Evolutionary conservation across 2,329 filamentous ascomycete genomes (phyloP).

Genomic region (Tolypocladium nubicola): DNA sequence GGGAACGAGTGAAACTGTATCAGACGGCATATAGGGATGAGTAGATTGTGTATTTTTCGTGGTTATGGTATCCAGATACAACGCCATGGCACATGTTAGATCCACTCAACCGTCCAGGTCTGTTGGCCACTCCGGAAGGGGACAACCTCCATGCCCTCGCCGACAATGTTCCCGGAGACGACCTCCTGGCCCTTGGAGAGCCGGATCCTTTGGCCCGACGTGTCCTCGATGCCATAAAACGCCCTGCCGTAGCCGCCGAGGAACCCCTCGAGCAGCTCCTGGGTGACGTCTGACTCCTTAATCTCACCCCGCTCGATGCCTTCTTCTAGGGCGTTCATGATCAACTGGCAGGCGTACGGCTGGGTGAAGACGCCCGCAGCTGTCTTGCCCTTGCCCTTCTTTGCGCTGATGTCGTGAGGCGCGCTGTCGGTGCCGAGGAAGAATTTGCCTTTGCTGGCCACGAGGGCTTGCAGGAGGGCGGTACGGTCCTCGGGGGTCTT

Average conservation of each 20-base stretch:
- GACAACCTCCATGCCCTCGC: neutral
- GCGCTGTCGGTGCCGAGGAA: slow-evolving; percentile 57
- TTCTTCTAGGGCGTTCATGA: slow-evolving; percentile 51
- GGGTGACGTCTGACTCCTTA: slow-evolving; percentile 38
- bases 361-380: slow-evolving; percentile 75
- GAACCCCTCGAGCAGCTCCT: slow-evolving; percentile 44
- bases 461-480: slow-evolving; percentile 56
- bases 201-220: neutral
- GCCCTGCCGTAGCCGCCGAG: slow-evolving; percentile 38
- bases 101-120: slow-evolving; percentile 1
- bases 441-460: slow-evolving; percentile 52
- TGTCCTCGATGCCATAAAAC: slow-evolving; percentile 32
- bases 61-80: neutral
- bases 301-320: slow-evolving; percentile 45
- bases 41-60: neutral
- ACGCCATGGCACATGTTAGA: neutral
- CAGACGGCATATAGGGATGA: neutral
- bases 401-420: slow-evolving; percentile 51
- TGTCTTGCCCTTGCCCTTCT: slow-evolving; percentile 40
- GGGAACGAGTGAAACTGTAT: neutral
- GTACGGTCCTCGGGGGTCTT: slow-evolving; percentile 2
- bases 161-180: neutral
- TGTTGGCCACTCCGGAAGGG: neutral
- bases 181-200: neutral
- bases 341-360: slow-evolving; percentile 55